Base-by-base conservation (phyloP, 1,139 yeast genomes). In the Kurtzmaniella quercitrusa region DNA sequence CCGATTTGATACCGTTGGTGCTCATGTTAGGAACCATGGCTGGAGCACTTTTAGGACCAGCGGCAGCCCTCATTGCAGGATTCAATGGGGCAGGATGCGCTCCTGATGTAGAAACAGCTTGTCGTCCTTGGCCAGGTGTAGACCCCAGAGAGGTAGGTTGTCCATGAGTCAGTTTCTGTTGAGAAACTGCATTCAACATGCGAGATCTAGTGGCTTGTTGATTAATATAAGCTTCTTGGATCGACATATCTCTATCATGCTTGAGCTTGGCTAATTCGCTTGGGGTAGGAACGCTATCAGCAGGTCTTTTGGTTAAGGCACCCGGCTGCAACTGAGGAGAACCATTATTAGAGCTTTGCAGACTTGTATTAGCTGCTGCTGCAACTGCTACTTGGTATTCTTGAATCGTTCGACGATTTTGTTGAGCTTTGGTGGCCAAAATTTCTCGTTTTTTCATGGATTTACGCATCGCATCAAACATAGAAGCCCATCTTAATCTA, bases 391-490 rank as follows among this genome's bases (percentile, higher is more conserved):
- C 38, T 36, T 36, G 38, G 14, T 36, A 36, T 36, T 36, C 38
- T 3, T 36, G 38, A 36, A 19, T 21, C 3, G 60, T 50, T 21
- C 55, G 41, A 44, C 65, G 62, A 45, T 70, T 58, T 41, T 63
- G 65, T 42, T 58, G 62, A 41, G 64, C 51, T 50, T 72, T 71
- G 3, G 75, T 68, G 2, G 59, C 52, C 2, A 68, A 66, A 34
- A 62, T 62, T 60, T 93, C 98, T 41, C 98, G 75, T 59, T 89
- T 91, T 52, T 88, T 81, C 85, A 91, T 89, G 50, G 85, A 75
- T 63, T 90, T 91, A 46, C 97, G 74, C 69, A 93, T 85, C 1
- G 96, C 97, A 60, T 94, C 98, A 70, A 93, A 88, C 89, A 93
- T 85, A 41, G 96, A 86, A 0, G 96, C 96, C 97, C 62, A 94